Evolutionary conservation across 192 early-diverging fungal species (phyloP).

Genomic region (Cladochytrium replicatum): DNA sequence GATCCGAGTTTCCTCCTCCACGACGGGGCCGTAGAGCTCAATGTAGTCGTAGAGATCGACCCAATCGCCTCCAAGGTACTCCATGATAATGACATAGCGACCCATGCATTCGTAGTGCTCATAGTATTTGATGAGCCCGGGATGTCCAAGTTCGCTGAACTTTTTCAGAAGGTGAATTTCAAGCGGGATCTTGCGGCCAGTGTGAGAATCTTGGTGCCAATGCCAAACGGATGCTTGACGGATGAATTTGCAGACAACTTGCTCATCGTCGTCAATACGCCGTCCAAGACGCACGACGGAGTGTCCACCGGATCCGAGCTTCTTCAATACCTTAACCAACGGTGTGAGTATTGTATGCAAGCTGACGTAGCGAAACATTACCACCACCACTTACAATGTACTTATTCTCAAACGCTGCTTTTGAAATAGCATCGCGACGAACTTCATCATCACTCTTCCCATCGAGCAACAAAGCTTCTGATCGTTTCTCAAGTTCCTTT

Average conservation of each 20-base stretch:
- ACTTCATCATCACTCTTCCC: no score
- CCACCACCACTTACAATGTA: no score
- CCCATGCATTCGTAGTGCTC: conserved; percentile 31
- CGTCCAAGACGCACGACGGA: conserved; percentile 35
- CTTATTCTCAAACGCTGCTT: no score
- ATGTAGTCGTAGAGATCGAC: conserved; percentile 45
- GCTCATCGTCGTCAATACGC: conserved; percentile 6
- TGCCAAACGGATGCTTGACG: conserved; percentile 35
- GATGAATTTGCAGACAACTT: conserved; percentile 40
- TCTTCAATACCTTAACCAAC: conserved; percentile 31
- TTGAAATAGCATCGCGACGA: no score
- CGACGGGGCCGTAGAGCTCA: conserved; percentile 36
- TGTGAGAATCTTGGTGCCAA: conserved; percentile 17
- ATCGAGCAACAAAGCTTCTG: no score
- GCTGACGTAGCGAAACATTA: no score
- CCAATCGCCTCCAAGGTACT: conserved; percentile 48
- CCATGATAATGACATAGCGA: conserved; percentile 41
- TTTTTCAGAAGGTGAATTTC: conserved; percentile 34
- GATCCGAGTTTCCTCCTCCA: conserved; percentile 18
- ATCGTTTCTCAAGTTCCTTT: no score
- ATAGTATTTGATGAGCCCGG: conserved; percentile 25
- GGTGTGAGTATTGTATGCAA: no score
- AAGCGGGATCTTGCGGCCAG: conserved; percentile 17
- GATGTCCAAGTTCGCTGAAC: conserved; percentile 10
- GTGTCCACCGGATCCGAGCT: conserved; percentile 43